Evolutionary conservation across 2,329 filamentous ascomycete genomes (phyloP), one percentile per base, ranked within the genome.

Genomic region (Colletotrichum camelliae): DNA sequence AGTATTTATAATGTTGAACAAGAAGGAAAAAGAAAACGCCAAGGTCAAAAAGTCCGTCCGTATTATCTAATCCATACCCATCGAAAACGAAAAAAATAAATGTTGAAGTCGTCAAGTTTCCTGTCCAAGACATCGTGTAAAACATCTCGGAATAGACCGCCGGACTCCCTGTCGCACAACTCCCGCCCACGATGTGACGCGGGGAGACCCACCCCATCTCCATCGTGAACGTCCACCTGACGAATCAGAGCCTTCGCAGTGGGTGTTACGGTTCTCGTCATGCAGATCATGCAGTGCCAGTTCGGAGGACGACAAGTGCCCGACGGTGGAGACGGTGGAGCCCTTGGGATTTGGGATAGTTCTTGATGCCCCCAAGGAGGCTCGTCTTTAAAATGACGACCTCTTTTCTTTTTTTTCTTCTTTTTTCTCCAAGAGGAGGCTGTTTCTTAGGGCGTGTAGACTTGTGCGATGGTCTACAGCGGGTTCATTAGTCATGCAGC

Each of bases 261-360:
- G 24, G 24, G 13, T n/a, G 31, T 70, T 70, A 57, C 31, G 66
- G 55, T 62, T 55, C 58, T 31, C 66, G 57, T 70, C 43, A 57
- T 43, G 71, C 66, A 70, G 66, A 73, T 74, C 71, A 43, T 64
- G 24, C 57, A 43, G 57, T 27, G 68, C 37, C 39, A 48, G 43
- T 68, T 65, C 71, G 71, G 71, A 31, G 37, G 4, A 48, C 39
- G 27, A 61, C 37, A 12, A 52, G 65, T 27, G 27, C 21, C 70
- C 52, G 48, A 48, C 48, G 21, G 52, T n/a, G 55, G 35, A 15
- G 16, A 61, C 18, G 3, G 67, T 48, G 67, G 67, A 48, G 33
- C 55, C 9, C 9, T 35, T 61, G 35, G 57, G 37, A 69, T 48
- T 69, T 61, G 67, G 67, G 67, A 69, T 61, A 70, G 55, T 70